phyloP scores from a whole-genome alignment of 805 yeast species.

The Barnettozyma californica region DNA sequence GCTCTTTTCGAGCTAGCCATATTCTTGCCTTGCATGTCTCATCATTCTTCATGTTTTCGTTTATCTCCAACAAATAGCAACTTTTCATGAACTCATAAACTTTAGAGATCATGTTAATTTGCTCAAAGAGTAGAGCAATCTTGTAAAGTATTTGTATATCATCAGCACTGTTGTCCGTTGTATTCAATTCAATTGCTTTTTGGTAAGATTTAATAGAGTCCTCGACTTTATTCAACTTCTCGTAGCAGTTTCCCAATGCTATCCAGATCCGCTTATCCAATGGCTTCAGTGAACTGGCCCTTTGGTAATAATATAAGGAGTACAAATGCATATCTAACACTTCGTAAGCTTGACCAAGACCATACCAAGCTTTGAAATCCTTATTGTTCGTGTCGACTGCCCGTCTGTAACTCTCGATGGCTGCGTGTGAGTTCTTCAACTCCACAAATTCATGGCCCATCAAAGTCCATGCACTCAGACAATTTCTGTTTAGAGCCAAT shows the following conservation, averaged over 20 bases:
- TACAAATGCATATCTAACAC: constrained; percentile 92
- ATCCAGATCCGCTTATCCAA: constrained; percentile 94
- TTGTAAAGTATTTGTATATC: constrained; percentile 56
- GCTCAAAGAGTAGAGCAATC: constrained; percentile 63
- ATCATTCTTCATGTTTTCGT: constrained; percentile 57
- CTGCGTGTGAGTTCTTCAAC: constrained; percentile 93
- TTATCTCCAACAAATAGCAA: constrained; percentile 54
- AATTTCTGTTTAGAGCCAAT: constrained; percentile 67
- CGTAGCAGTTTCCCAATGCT: constrained; percentile 87
- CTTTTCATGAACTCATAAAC: constrained; percentile 32
- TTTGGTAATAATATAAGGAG: constrained; percentile 86
- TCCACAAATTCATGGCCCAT: constrained; percentile 99
- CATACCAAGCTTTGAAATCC: constrained; percentile 98
- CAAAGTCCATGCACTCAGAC: constrained; percentile 91
- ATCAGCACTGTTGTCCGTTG: constrained; percentile 38
- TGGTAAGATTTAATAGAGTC: constrained; percentile 81
- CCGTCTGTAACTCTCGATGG: constrained; percentile 88
- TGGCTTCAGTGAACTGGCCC: constrained; percentile 85
- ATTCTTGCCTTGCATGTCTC: constrained; percentile 75
- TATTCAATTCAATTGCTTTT: constrained; percentile 56
- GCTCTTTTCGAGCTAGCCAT: constrained; percentile 77
- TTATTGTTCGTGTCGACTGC: constrained; percentile 87
- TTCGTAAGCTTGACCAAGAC: constrained; percentile 96
- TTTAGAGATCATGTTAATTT: constrained; percentile 37
- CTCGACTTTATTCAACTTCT: constrained; percentile 59